phyloP scores from a whole-genome alignment of 2,329 filamentous ascomycete genomes.

The Monilinia vaccinii-corymbosi region DNA sequence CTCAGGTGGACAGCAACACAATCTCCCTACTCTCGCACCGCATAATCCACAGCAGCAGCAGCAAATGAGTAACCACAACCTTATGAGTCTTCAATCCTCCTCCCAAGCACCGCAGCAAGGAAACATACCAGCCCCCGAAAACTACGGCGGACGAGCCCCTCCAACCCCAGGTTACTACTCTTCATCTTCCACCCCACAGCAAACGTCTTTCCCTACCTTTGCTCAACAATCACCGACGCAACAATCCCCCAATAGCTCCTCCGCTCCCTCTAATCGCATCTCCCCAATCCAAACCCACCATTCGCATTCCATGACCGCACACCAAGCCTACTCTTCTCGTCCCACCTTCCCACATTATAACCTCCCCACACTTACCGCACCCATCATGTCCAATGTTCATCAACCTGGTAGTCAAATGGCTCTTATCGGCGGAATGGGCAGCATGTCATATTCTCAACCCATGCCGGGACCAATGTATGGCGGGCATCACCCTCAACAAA shows the following conservation, averaged over 20 bases:
- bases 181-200: constrained; percentile 40
- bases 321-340: constrained; percentile 40
- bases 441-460: constrained; percentile 44
- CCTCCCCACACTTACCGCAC: constrained; percentile 53
- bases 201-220: constrained; percentile 38
- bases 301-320: constrained; percentile 43
- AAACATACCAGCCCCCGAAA: constrained; percentile 49
- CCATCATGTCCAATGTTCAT: constrained; percentile 70
- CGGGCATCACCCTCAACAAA: constrained; percentile 41
- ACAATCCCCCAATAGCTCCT: constrained; percentile 33
- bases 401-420: constrained; percentile 65
- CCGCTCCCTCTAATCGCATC: constrained; percentile 33
- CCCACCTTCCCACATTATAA: constrained; percentile 42
- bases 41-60: constrained; percentile 28
- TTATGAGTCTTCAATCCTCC: constrained; percentile 39
- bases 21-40: constrained; percentile 32
- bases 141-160: constrained; percentile 44
- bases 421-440: constrained; percentile 45
- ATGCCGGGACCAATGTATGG: constrained; percentile 46
- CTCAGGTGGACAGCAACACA: constrained; percentile 30
- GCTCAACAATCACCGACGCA: constrained; percentile 42
- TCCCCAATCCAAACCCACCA: constrained; percentile 31
- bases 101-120: constrained; percentile 43
- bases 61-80: constrained; percentile 35
- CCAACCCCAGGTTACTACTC: constrained; percentile 51